These are phyloP conservation scores for Umbelopsis ramanniana DNA, from an alignment of 192 early-diverging fungal species.

Conservation along the genomic window DNA sequence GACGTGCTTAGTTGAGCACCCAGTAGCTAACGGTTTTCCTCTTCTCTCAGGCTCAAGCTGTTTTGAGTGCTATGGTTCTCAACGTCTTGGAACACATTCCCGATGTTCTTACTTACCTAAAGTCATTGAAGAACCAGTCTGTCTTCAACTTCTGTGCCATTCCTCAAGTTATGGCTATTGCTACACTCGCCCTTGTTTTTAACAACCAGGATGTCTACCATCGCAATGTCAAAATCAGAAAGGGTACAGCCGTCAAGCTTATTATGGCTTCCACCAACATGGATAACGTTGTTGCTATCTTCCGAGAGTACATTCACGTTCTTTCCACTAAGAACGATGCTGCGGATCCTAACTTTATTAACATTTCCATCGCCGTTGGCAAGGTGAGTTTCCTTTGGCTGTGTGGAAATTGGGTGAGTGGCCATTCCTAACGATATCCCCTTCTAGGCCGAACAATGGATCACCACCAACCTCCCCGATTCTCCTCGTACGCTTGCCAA, in stretches of 20 bases:
- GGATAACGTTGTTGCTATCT: conserved; percentile 64
- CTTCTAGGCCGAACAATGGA: conserved; percentile 41
- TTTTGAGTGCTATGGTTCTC: conserved; percentile 86
- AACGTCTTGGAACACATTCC: conserved; percentile 88
- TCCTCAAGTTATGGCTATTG: conserved; percentile 99
- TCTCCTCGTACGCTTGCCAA: conserved; percentile 19
- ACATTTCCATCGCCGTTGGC: conserved; percentile 55
- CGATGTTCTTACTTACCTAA: conserved; percentile 86
- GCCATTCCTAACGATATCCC: not conserved
- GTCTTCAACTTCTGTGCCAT: conserved; percentile 97
- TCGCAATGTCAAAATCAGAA: conserved; percentile 91
- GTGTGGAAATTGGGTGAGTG: not conserved
- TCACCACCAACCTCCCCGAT: conserved; percentile 26
- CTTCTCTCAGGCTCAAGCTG: conserved; percentile 62
- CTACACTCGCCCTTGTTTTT: conserved; percentile 85
- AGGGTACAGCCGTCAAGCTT: conserved; percentile 77
- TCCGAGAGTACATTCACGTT: conserved; percentile 65
- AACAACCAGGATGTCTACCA: conserved; percentile 84
- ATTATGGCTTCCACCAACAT: conserved; percentile 62
- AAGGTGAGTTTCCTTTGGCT: conserved; percentile 28
- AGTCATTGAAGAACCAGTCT: conserved; percentile 71
- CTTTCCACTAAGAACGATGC: conserved; percentile 67
- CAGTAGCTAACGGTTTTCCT: no score
- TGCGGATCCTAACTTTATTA: conserved; percentile 63
- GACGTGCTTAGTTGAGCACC: no score